Percentiles rank a stretch among this genome's conserved stretches.
phyloP scores from a whole-genome alignment of 1,139 yeast genomes.

The Suhomyces bribrorum region DNA sequence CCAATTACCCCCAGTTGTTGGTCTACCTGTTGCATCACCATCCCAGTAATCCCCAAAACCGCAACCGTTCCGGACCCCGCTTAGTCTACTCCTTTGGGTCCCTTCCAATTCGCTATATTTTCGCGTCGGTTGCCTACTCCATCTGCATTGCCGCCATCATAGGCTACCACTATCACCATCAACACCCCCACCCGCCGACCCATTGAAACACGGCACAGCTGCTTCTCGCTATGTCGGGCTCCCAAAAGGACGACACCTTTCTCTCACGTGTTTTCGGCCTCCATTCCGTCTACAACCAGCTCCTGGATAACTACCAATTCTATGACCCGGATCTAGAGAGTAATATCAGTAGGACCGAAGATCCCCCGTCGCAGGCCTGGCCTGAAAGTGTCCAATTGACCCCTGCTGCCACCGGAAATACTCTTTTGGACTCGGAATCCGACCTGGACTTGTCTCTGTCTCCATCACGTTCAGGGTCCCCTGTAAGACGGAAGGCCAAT shows the following conservation, averaged over 20 bases:
- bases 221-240: slow-evolving; percentile 1
- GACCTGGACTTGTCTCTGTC: slow-evolving; percentile 36
- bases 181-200: not conserved
- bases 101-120: no score
- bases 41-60: no score
- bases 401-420: slow-evolving; percentile 8
- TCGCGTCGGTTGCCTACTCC: no score
- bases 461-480: slow-evolving; percentile 14
- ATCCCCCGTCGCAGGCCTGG: not conserved
- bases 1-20: no score
- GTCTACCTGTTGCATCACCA: no score
- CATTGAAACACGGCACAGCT: not conserved
- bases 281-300: slow-evolving; percentile 49
- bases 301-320: slow-evolving; percentile 40
- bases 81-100: no score
- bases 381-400: slow-evolving; percentile 3
- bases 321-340: slow-evolving; percentile 38
- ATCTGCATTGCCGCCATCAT: no score
- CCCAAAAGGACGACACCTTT: slow-evolving; percentile 46
- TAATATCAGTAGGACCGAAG: slow-evolving; percentile 3
- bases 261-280: slow-evolving; percentile 58
- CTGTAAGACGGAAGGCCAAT: not conserved
- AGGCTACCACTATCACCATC: no score
- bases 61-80: no score
- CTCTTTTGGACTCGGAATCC: slow-evolving; percentile 35